These are phyloP conservation scores for Huntiella bhutanensis DNA, from an alignment of 2,329 filamentous ascomycete species.

Conservation along the genomic window DNA sequence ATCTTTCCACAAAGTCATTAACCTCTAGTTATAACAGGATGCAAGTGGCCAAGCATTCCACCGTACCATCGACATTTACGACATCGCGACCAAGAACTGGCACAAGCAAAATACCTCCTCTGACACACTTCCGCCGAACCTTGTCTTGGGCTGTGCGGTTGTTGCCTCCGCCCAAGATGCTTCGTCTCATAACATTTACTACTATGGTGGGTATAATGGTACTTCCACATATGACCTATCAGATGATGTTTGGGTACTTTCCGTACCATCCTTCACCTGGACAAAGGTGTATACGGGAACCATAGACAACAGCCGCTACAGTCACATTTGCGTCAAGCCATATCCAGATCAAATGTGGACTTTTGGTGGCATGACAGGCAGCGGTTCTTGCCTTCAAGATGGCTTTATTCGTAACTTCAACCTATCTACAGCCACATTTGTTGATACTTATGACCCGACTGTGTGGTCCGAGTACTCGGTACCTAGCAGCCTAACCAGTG, in stretches of 20 bases:
- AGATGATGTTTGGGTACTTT: constrained; percentile 65
- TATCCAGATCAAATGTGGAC: constrained; percentile 70
- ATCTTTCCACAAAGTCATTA: background rate
- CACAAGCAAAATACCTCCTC: constrained; percentile 42
- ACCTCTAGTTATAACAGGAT: constrained; percentile 9
- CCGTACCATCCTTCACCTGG: constrained; percentile 67
- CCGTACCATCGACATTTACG: constrained; percentile 55
- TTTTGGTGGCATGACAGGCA: constrained; percentile 44
- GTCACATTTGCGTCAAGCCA: constrained; percentile 55
- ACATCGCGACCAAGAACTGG: constrained; percentile 51
- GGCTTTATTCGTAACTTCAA: constrained; percentile 50
- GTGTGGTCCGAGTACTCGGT: constrained; percentile 49
- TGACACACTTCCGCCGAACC: constrained; percentile 29
- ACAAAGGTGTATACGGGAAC: constrained; percentile 32
- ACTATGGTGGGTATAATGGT: constrained; percentile 54
- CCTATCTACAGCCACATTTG: constrained; percentile 49
- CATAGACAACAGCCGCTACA: constrained; percentile 39
- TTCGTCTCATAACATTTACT: constrained; percentile 67
- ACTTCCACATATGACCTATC: constrained; percentile 21
- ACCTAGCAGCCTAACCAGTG: constrained; percentile 39
- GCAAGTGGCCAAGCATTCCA: constrained; percentile 52
- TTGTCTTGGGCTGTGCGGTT: constrained; percentile 53
- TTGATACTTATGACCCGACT: constrained; percentile 47
- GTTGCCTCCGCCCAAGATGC: constrained; percentile 51
- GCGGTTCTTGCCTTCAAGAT: constrained; percentile 28